A percentile compares a stretch with the other conserved stretches of the same genome.
phyloP scores from a whole-genome alignment of 2,329 filamentous ascomycete genomes.

The Emmonsia crescens region DNA sequence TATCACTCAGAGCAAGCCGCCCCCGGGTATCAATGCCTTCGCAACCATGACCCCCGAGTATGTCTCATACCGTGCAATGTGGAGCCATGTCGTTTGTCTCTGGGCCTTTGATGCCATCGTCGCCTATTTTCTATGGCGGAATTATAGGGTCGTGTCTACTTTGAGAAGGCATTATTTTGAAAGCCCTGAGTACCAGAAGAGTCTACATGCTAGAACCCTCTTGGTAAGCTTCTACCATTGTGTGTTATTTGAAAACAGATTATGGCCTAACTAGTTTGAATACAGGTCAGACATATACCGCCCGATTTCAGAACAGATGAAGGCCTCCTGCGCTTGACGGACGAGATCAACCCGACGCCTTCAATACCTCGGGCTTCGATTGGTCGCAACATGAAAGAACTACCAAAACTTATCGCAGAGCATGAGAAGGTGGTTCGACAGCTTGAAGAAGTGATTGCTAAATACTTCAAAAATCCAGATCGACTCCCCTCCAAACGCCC shows the following conservation, averaged over 20 bases:
- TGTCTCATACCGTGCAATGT: constrained; percentile 39
- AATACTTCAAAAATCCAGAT: constrained; percentile 79
- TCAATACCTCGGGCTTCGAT: constrained; percentile 71
- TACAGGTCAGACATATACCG: constrained; percentile 70
- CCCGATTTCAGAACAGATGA: constrained; percentile 69
- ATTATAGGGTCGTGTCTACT: constrained; percentile 62
- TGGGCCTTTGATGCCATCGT: constrained; percentile 65
- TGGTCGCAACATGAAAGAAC: constrained; percentile 81
- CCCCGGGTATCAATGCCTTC: constrained; percentile 23
- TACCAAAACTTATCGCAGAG: constrained; percentile 74
- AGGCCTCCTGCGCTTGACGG: constrained; percentile 73
- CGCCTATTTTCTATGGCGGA: constrained; percentile 76
- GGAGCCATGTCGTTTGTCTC: constrained; percentile 49
- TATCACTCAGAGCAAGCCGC: constrained; percentile 40
- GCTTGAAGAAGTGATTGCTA: constrained; percentile 73
- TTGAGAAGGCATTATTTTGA: constrained; percentile 73
- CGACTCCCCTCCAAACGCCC: constrained; percentile 68
- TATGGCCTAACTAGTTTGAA: neutral
- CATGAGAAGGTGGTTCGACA: constrained; percentile 72
- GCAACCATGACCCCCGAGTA: constrained; percentile 42
- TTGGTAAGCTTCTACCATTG: constrained; percentile 32
- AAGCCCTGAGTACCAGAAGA: constrained; percentile 76
- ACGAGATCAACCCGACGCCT: constrained; percentile 65
- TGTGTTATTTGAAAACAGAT: neutral
- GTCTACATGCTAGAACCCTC: constrained; percentile 61